Evolutionary conservation across 2,329 filamentous ascomycete species (phyloP).

Genomic region (Sphaerulina populicola): DNA sequence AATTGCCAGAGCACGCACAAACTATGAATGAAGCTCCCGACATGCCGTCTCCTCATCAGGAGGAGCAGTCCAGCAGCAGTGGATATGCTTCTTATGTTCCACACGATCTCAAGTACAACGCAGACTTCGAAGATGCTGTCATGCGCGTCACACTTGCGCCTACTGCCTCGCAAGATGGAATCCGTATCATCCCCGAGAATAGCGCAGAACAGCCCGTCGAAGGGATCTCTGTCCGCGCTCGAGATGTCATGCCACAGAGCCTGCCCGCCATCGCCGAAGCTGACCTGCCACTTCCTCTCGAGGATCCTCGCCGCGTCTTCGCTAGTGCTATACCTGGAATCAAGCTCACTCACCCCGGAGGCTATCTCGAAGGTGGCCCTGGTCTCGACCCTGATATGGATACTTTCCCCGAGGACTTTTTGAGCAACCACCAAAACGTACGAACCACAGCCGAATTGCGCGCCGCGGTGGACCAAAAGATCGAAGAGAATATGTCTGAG

Average conservation of each 20-base stretch:
- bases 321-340: slow-evolving; percentile 39
- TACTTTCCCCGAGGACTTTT: slow-evolving; percentile 37
- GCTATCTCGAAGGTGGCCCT: slow-evolving; percentile 43
- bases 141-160: slow-evolving; percentile 36
- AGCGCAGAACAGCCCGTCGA: slow-evolving; percentile 24
- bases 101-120: slow-evolving; percentile 38
- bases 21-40: slow-evolving; percentile 1
- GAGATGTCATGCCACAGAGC: slow-evolving; percentile 22
- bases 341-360: slow-evolving; percentile 40
- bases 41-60: slow-evolving; percentile 21
- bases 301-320: slow-evolving; percentile 38
- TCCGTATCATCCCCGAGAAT: slow-evolving; percentile 25
- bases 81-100: slow-evolving; percentile 37
- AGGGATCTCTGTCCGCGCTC: slow-evolving; percentile 24
- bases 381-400: slow-evolving; percentile 35
- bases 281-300: slow-evolving; percentile 38
- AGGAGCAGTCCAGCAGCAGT: slow-evolving; percentile 15
- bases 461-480: slow-evolving; percentile 28
- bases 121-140: slow-evolving; percentile 39
- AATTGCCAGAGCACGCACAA: background rate
- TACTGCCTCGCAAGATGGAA: slow-evolving; percentile 18
- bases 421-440: slow-evolving; percentile 32
- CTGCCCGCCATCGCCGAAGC: slow-evolving; percentile 28
- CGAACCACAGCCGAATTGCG: slow-evolving; percentile 33
- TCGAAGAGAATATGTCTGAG: slow-evolving; percentile 25